These are phyloP conservation scores for Pseudogymnoascus verrucosus DNA, from an alignment of 2,329 filamentous ascomycete species.

Conservation along the genomic window DNA sequence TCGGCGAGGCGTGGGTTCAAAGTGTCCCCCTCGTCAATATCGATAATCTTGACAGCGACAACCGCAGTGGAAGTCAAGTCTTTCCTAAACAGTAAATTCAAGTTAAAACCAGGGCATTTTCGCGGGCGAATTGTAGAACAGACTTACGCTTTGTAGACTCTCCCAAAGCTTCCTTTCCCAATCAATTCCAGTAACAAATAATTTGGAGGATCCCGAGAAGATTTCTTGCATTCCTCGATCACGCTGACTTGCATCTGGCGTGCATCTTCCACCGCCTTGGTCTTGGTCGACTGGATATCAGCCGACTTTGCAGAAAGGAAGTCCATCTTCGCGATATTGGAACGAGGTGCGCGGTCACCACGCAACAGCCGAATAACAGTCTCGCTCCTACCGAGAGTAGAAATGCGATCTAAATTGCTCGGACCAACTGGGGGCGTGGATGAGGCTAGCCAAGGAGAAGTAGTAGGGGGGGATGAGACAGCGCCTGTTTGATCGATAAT, in stretches of 20 bases:
- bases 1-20: constrained; percentile 56
- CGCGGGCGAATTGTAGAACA: background rate
- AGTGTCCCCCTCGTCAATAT: constrained; percentile 70
- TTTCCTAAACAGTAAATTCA: constrained; percentile 18
- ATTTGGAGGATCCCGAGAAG: constrained; percentile 51
- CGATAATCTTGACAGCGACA: constrained; percentile 75
- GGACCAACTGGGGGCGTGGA: background rate
- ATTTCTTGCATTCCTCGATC: constrained; percentile 51
- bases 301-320: constrained; percentile 34
- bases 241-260: constrained; percentile 60
- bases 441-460: background rate
- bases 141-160: constrained; percentile 58
- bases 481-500: background rate
- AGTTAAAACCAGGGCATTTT: constrained; percentile 10
- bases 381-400: background rate
- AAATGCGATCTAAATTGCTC: background rate
- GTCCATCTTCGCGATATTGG: background rate
- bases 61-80: constrained; percentile 35
- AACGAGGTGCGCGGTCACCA: background rate
- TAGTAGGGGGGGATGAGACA: background rate
- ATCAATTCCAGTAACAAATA: constrained; percentile 67
- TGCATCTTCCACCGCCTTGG: constrained; percentile 60
- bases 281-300: constrained; percentile 41
- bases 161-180: constrained; percentile 66
- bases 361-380: background rate